A percentile compares a stretch with the other conserved stretches of the same genome.
These are phyloP conservation scores for Mycena galericulata DNA, from an alignment of 768 basidiomycete genomes.

Conservation along the genomic window DNA sequence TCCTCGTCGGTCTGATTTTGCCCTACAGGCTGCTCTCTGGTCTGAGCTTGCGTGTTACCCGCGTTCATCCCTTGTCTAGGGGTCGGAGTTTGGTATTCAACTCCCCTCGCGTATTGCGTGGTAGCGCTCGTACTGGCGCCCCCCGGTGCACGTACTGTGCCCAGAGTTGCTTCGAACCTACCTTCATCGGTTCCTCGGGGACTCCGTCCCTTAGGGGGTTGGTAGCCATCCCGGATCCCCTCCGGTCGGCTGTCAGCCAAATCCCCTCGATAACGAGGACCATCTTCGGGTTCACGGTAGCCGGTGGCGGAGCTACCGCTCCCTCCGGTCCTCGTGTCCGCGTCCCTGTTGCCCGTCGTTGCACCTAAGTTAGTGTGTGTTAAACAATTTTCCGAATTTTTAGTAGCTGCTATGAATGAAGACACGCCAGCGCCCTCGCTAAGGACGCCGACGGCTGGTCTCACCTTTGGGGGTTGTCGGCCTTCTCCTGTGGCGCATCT, in stretches of 20 bases:
- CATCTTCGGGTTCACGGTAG: not conserved
- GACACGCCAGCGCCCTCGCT: slow-evolving; percentile 7
- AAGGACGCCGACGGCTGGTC: slow-evolving; percentile 1
- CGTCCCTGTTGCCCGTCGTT: not conserved
- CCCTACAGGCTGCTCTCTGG: too few species aligned
- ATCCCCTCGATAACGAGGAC: not conserved
- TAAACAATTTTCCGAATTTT: too few species aligned
- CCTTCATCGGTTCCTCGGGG: slow-evolving; percentile 5
- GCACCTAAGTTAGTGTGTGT: too few species aligned
- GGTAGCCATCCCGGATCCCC: slow-evolving; percentile 6
- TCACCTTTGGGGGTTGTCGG: not conserved
- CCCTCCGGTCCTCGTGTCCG: not conserved
- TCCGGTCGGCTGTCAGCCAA: slow-evolving; percentile 5
- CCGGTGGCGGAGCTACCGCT: slow-evolving; percentile 16
- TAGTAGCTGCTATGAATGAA: not conserved
- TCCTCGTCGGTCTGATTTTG: too few species aligned
- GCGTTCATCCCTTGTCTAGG: not conserved
- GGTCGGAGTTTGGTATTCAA: not conserved
- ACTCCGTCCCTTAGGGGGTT: not conserved
- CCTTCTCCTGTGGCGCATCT: not conserved
- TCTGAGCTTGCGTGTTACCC: not conserved
- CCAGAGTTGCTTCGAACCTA: slow-evolving; percentile 11
- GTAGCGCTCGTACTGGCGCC: slow-evolving; percentile 14
- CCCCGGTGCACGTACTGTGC: slow-evolving; percentile 7
- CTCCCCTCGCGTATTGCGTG: not conserved